Conservation (phyloP, 805 yeast species). For the Cyberlindnera xylosilytica region DNA sequence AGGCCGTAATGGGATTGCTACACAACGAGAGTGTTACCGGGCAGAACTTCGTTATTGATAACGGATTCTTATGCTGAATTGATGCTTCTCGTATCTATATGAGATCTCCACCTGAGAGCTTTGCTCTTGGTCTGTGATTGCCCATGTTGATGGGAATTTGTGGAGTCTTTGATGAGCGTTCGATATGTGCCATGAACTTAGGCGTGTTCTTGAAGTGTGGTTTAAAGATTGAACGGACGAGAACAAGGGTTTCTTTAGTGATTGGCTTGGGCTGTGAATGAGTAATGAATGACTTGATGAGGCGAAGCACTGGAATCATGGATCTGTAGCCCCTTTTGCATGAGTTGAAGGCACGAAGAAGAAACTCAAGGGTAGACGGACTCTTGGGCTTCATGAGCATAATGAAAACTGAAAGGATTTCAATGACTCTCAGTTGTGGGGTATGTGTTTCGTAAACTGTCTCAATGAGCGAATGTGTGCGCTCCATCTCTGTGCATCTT, state of each 20-base stretch:
- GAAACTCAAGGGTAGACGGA: constrained; percentile 5
- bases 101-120: constrained; percentile 9
- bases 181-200: not conserved
- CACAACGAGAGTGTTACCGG: constrained; percentile 29
- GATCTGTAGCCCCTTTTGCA: constrained; percentile 14
- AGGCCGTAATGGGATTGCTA: constrained; percentile 22
- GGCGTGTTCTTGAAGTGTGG: constrained; percentile 2
- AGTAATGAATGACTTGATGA: constrained; percentile 11
- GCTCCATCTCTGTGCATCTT: constrained; percentile 7
- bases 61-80: constrained; percentile 24
- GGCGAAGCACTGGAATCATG: constrained; percentile 15
- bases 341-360: constrained; percentile 6
- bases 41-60: constrained; percentile 29
- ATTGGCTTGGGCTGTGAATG: not conserved
- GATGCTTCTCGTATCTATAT: too few species aligned
- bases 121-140: constrained; percentile 3
- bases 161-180: not conserved
- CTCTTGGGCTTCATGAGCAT: constrained; percentile 2
- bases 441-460: constrained; percentile 5
- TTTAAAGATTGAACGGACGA: constrained; percentile 10
- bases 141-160: not conserved
- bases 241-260: constrained; percentile 1
- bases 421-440: constrained; percentile 12
- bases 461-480: constrained; percentile 10
- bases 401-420: constrained; percentile 10